Evolutionary conservation across 768 basidiomycete species (phyloP).

Genomic region (Holtermannia corniformis): DNA sequence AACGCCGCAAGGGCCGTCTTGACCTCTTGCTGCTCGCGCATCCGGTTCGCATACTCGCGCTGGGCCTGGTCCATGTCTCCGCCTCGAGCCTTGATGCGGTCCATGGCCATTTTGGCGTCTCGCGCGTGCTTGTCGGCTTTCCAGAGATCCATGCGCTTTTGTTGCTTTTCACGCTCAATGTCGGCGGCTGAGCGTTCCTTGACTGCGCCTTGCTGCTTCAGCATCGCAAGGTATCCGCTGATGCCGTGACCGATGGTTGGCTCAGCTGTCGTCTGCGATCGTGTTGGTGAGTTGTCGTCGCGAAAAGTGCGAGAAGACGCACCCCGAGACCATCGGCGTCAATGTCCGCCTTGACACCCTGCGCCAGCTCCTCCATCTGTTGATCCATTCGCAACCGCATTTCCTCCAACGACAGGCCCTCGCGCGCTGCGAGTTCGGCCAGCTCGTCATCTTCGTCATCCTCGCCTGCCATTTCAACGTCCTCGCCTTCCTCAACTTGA

Average conservation of each 20-base stretch:
- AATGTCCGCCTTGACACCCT: constrained; percentile 51
- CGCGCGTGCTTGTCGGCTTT: constrained; percentile 71
- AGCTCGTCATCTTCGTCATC: constrained; percentile 62
- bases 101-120: constrained; percentile 68
- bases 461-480: constrained; percentile 44
- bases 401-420: constrained; percentile 39
- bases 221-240: constrained; percentile 76
- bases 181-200: constrained; percentile 57
- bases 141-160: constrained; percentile 81
- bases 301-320: neutral
- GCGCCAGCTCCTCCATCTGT: constrained; percentile 69
- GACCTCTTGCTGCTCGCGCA: constrained; percentile 84
- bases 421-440: constrained; percentile 40
- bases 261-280: constrained; percentile 62
- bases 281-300: constrained; percentile 11
- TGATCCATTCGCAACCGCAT: constrained; percentile 47
- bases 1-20: constrained; percentile 69
- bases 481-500: constrained; percentile 49
- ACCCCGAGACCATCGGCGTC: constrained; percentile 20
- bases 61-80: constrained; percentile 81
- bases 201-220: constrained; percentile 85
- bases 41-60: constrained; percentile 86
- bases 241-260: constrained; percentile 74
- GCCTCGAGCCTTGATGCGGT: constrained; percentile 65
- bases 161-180: constrained; percentile 65